Percentiles rank a stretch among this genome's conserved stretches.
phyloP scores from a whole-genome alignment of 805 yeast genomes.

The Ogataea philodendri region DNA sequence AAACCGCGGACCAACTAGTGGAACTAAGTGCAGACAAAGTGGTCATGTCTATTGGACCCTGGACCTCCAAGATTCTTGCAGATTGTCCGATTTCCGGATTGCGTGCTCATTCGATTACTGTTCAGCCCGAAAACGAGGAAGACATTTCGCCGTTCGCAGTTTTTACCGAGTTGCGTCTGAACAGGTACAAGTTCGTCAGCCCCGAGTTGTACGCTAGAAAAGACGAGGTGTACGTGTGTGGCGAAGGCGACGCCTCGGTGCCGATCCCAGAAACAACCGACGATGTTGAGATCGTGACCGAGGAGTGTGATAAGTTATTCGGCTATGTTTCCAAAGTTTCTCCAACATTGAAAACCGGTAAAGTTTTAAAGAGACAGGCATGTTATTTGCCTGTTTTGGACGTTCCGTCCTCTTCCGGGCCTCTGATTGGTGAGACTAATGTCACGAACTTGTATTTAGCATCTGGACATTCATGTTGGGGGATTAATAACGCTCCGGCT shows the following conservation, averaged over 20 bases:
- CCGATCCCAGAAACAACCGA: slow-evolving; percentile 93
- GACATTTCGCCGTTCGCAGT: slow-evolving; percentile 89
- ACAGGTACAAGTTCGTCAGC: slow-evolving; percentile 65
- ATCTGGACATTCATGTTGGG: slow-evolving; percentile 98
- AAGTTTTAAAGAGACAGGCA: slow-evolving; percentile 81
- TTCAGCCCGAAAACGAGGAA: slow-evolving; percentile 70
- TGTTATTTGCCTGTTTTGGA: slow-evolving; percentile 94
- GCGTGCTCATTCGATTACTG: slow-evolving; percentile 92
- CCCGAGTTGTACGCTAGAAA: slow-evolving; percentile 95
- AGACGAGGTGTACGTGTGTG: slow-evolving; percentile 95
- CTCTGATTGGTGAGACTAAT: slow-evolving; percentile 90
- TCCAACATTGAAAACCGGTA: slow-evolving; percentile 67
- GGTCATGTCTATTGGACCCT: slow-evolving; percentile 90
- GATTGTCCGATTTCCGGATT: slow-evolving; percentile 93
- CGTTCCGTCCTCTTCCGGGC: slow-evolving; percentile 90
- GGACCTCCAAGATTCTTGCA: slow-evolving; percentile 90
- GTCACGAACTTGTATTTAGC: slow-evolving; percentile 77
- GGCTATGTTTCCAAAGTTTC: slow-evolving; percentile 76
- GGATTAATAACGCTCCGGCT: slow-evolving; percentile 95
- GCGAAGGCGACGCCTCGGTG: slow-evolving; percentile 91
- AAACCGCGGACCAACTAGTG: slow-evolving; percentile 34
- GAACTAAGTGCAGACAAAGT: slow-evolving; percentile 68
- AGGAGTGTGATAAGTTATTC: slow-evolving; percentile 85
- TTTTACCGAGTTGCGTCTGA: slow-evolving; percentile 84
- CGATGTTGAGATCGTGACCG: slow-evolving; percentile 83